phyloP scores from a whole-genome alignment of 805 yeast genomes.

The Saccharomycopsis vini region DNA sequence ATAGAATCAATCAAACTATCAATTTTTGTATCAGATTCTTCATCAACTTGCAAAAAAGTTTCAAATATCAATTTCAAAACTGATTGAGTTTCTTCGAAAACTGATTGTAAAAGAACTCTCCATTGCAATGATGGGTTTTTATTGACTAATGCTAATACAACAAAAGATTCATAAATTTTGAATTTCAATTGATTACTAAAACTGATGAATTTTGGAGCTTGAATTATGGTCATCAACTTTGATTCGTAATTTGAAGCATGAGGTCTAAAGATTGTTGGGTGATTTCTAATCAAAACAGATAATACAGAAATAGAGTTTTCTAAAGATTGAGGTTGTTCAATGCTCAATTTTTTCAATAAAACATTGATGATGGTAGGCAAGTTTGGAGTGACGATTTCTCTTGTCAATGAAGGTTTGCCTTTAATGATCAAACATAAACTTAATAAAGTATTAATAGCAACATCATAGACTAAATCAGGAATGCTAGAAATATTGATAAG shows the following conservation, averaged over 20 bases:
- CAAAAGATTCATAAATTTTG: slow-evolving; percentile 41
- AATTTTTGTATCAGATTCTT: slow-evolving; percentile 24
- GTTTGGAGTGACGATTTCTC: slow-evolving; percentile 78
- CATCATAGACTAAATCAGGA: slow-evolving; percentile 34
- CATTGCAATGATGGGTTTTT: slow-evolving; percentile 33
- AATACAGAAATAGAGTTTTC: slow-evolving; percentile 20
- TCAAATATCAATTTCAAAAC: slow-evolving; percentile 43
- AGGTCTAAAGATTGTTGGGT: slow-evolving; percentile 78
- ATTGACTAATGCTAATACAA: slow-evolving; percentile 46
- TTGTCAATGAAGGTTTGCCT: slow-evolving; percentile 75
- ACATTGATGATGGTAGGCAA: slow-evolving; percentile 51
- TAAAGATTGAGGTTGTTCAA: slow-evolving; percentile 29
- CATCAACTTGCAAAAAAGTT: slow-evolving; percentile 51
- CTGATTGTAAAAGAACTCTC: slow-evolving; percentile 37
- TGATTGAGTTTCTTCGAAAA: slow-evolving; percentile 46
- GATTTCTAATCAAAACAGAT: slow-evolving; percentile 35
- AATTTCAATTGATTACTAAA: slow-evolving; percentile 34
- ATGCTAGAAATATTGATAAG: slow-evolving; percentile 31
- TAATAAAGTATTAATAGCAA: slow-evolving; percentile 26
- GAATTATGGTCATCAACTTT: slow-evolving; percentile 32
- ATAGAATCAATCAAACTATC: slow-evolving; percentile 16
- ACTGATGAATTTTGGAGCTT: slow-evolving; percentile 27
- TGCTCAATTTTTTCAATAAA: slow-evolving; percentile 37
- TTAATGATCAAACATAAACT: slow-evolving; percentile 34
- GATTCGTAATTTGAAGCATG: slow-evolving; percentile 54